Evolutionary conservation across 1,284 basidiomycete species (phyloP).

Genomic region (Cutaneotrichosporon sp.): DNA sequence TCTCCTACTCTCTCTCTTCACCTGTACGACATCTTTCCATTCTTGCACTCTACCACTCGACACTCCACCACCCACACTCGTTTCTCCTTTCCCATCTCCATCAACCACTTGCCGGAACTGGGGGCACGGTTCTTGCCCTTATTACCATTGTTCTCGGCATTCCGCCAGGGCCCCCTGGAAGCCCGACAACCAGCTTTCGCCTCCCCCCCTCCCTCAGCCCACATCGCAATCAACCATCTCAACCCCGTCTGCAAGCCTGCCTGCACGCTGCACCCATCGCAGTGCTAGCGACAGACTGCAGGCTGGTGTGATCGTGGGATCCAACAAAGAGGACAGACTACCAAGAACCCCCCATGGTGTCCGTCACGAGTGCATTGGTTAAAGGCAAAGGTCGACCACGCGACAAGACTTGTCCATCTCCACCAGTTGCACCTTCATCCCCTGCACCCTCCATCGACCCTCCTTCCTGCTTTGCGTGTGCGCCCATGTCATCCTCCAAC

Average conservation of each 20-base stretch:
- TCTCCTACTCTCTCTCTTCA: too few relatives aligned
- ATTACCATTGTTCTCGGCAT: conserved; percentile 5
- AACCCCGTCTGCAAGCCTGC: too few relatives aligned
- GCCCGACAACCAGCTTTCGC: neutral
- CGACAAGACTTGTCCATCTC: neutral
- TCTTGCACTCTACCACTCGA: neutral
- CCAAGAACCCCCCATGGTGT: neutral
- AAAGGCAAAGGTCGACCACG: neutral
- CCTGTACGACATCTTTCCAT: too few relatives aligned
- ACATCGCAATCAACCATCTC: too few relatives aligned
- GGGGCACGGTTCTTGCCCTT: neutral
- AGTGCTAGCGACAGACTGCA: too few relatives aligned
- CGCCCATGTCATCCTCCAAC: neutral
- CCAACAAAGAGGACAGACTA: too few relatives aligned
- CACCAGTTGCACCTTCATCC: neutral
- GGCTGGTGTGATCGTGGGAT: too few relatives aligned
- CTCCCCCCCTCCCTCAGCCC: too few relatives aligned
- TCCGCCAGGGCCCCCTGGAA: neutral
- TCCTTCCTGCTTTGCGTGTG: conserved; percentile 1
- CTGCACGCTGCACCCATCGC: too few relatives aligned
- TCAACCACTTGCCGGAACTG: neutral
- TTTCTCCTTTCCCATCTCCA: neutral
- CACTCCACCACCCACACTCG: too few relatives aligned
- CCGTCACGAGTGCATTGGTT: neutral
- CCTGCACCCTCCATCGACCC: neutral